Evolutionary conservation across 208 protist genomes (phyloP), one percentile per base, ranked within the genome.

Genomic region (Leishmania amazonensis): DNA sequence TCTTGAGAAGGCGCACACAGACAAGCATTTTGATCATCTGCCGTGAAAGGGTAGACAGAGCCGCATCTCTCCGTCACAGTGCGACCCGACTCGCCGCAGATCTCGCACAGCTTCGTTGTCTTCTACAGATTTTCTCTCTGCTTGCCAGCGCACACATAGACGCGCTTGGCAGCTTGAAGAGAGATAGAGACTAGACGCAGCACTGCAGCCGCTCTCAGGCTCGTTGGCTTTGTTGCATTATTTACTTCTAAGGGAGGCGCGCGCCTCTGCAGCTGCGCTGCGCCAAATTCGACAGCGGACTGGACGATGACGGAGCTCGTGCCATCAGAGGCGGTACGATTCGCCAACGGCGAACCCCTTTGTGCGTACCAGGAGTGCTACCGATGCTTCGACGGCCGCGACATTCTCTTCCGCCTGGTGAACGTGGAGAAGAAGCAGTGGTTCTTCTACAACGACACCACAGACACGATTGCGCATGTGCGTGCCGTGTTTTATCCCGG

Each of bases 391-490:
- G 91, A 94, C 53, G 83, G 88, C 51, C 84, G 84, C 60, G 87
- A 91, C 49, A 81, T 94, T 40, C 86, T 95, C 9, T 96, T 91
- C 64, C 91, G 93, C 54, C 80, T 96, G 19, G 93, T 96, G 42
- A 86, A 94, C 72, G 58, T 83, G 0, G 71, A 81, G 62, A 83
- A 78, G 65, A 64, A 89, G 15, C 81, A 79, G 64, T 96, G 93
- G 91, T 87, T 88, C 42, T 95, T 94, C 79, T 96, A 93, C 84
- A 96, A 96, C 87, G 91, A 95, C 81, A 96, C 91, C n/a, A 79
- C 75, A 1, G 87, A 91, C 78, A 85, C 77, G 35, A 75, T 90
- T 4, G 85, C 90, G 70, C 75, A 87, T 75, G 79, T 92, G 42
- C 70, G 73, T 38, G 82, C 75, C 35, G 67, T 86, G 21, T 85